These are phyloP conservation scores for Rutidosis leptorrhynchoides DNA, from an alignment of 129 eudicot species.

Conservation along the genomic window DNA sequence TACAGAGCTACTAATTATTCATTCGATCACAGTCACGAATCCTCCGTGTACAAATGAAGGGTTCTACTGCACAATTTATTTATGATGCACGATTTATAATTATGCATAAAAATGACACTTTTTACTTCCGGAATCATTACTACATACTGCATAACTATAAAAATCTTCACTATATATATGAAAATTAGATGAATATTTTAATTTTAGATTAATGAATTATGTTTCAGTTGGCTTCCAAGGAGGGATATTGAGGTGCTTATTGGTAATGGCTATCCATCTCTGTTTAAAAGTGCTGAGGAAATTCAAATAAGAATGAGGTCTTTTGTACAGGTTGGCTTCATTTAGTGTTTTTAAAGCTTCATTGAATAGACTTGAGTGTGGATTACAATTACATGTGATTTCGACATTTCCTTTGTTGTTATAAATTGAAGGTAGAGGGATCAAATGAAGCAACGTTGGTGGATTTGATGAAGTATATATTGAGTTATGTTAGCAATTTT, in stretches of 20 bases:
- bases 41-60: too few species aligned
- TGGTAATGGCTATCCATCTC: slow-evolving; percentile 58
- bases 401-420: slow-evolving; percentile 4
- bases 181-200: not conserved
- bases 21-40: too few species aligned
- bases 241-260: slow-evolving; percentile 59
- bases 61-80: too few species aligned
- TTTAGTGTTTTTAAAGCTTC: not conserved
- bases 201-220: not conserved
- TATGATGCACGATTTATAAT: too few species aligned
- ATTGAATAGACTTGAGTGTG: slow-evolving; percentile 2
- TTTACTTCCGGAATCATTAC: too few species aligned
- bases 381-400: slow-evolving; percentile 1
- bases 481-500: slow-evolving; percentile 83
- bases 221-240: slow-evolving; percentile 60
- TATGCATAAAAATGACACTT: too few species aligned
- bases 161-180: too few species aligned
- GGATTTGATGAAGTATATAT: slow-evolving; percentile 74
- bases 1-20: too few species aligned
- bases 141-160: too few species aligned
- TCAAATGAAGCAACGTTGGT: slow-evolving; percentile 51
- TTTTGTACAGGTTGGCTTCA: slow-evolving; percentile 45
- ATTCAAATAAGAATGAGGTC: slow-evolving; percentile 65
- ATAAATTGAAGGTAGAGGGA: slow-evolving; percentile 47
- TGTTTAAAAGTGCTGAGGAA: slow-evolving; percentile 60